A percentile compares a stretch with the other conserved stretches of the same genome.
These are phyloP conservation scores for sunflower (Helianthus annuus) DNA, from an alignment of 129 eudicot species.

Conservation along the genomic window DNA sequence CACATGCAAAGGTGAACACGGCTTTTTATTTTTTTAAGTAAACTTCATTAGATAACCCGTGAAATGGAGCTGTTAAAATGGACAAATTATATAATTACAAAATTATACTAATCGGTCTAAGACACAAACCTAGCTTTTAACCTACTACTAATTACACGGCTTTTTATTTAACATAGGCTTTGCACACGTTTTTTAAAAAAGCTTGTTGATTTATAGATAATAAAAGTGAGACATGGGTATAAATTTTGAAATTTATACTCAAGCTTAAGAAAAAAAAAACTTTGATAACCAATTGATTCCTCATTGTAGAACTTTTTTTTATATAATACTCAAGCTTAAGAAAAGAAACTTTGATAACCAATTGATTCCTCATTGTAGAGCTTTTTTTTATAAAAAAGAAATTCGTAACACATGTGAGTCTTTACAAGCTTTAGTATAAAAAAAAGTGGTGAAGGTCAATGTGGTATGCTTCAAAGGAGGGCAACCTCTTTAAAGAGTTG, in stretches of 20 bases:
- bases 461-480: slow-evolving; percentile 38
- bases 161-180: not conserved
- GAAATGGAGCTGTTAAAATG: too few species aligned
- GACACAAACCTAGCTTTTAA: too few species aligned
- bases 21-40: too few species aligned
- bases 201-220: not conserved
- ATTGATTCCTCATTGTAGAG: slow-evolving; percentile 10
- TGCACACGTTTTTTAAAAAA: not conserved
- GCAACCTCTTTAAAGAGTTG: slow-evolving; percentile 42
- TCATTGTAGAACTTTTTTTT: too few species aligned
- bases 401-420: slow-evolving; percentile 20
- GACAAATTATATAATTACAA: too few species aligned
- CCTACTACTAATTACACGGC: too few species aligned
- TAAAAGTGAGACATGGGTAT: not conserved
- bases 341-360: slow-evolving; percentile 4
- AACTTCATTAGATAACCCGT: too few species aligned
- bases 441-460: slow-evolving; percentile 24
- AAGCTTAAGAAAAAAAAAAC: not conserved
- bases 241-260: not conserved
- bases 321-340: not conserved
- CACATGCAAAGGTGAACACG: too few species aligned
- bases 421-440: slow-evolving; percentile 26
- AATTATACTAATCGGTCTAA: too few species aligned
- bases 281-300: too few species aligned
- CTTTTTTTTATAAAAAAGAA: slow-evolving; percentile 3